Evolutionary conservation across 768 basidiomycete genomes (phyloP).

Genomic region (Pulveroboletus sp.): DNA sequence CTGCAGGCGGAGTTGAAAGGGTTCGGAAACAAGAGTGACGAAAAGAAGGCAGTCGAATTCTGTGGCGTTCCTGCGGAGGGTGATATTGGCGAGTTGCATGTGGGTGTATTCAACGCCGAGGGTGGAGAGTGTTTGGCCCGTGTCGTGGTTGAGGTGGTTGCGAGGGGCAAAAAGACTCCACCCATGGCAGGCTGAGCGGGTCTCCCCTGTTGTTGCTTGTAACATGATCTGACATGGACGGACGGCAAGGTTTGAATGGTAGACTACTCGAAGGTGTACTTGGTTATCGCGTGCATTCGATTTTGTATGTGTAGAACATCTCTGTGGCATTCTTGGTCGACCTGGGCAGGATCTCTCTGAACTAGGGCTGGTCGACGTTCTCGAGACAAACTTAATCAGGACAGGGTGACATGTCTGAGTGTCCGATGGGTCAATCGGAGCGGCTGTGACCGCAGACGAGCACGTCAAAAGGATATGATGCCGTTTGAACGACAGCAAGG

Average conservation of each 20-base stretch:
- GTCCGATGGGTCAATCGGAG: background rate
- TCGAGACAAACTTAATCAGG: background rate
- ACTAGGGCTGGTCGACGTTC: background rate
- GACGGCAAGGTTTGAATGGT: background rate
- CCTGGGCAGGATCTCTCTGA: background rate
- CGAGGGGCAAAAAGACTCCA: constrained; percentile 26
- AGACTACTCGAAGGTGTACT: constrained; percentile 11
- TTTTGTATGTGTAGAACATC: constrained; percentile 18
- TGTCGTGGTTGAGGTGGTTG: constrained; percentile 53
- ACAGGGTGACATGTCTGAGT: background rate
- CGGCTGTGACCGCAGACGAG: background rate
- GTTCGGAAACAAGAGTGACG: constrained; percentile 29
- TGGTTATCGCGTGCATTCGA: constrained; percentile 18
- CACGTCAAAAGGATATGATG: background rate
- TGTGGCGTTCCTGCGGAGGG: constrained; percentile 46
- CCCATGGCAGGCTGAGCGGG: constrained; percentile 27
- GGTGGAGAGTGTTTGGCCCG: constrained; percentile 50
- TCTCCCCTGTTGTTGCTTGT: constrained; percentile 14
- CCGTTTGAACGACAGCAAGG: constrained; percentile 5
- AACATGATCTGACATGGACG: constrained; percentile 7
- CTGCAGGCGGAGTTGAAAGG: constrained; percentile 47
- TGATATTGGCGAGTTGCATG: constrained; percentile 50
- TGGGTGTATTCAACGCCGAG: constrained; percentile 51
- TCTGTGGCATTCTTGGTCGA: constrained; percentile 3
- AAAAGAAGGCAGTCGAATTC: constrained; percentile 51